These are phyloP conservation scores for Fusarium zealandicum DNA, from an alignment of 2,329 filamentous ascomycete genomes.

Conservation along the genomic window DNA sequence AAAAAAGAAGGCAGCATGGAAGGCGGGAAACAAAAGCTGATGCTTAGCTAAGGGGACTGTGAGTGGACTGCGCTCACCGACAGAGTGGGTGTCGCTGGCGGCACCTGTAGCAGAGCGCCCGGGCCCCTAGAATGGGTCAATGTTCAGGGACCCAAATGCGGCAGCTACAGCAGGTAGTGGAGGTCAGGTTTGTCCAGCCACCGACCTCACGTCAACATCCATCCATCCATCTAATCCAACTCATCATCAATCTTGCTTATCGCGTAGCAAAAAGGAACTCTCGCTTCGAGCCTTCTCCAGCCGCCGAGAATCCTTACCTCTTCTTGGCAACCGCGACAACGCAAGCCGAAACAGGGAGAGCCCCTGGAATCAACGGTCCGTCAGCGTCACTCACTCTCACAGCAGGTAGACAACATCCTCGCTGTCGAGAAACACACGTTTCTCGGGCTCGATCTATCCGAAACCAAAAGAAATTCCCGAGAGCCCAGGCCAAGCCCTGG, in stretches of 20 bases:
- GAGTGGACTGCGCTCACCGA: slow-evolving; percentile 22
- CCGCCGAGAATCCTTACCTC: neutral
- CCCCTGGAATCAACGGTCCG: neutral
- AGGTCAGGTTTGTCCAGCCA: slow-evolving; percentile 19
- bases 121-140: slow-evolving; percentile 24
- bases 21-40: slow-evolving; percentile 20
- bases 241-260: slow-evolving; percentile 6
- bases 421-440: neutral
- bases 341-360: neutral
- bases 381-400: slow-evolving; percentile 2
- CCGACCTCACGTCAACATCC: slow-evolving; percentile 15
- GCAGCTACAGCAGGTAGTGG: neutral
- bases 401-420: neutral
- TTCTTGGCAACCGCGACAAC: slow-evolving; percentile 5
- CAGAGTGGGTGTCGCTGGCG: slow-evolving; percentile 8
- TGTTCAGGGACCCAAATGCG: slow-evolving; percentile 10
- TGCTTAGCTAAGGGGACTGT: slow-evolving; percentile 30
- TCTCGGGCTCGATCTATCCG: neutral
- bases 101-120: slow-evolving; percentile 14
- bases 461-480: slow-evolving; percentile 23
- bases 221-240: neutral
- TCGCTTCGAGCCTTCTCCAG: neutral
- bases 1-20: slow-evolving; percentile 40
- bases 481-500: slow-evolving; percentile 29
- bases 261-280: neutral